These are phyloP conservation scores for Tuber magnatum DNA, from an alignment of 495 filamentous ascomycete species.

Conservation along the genomic window DNA sequence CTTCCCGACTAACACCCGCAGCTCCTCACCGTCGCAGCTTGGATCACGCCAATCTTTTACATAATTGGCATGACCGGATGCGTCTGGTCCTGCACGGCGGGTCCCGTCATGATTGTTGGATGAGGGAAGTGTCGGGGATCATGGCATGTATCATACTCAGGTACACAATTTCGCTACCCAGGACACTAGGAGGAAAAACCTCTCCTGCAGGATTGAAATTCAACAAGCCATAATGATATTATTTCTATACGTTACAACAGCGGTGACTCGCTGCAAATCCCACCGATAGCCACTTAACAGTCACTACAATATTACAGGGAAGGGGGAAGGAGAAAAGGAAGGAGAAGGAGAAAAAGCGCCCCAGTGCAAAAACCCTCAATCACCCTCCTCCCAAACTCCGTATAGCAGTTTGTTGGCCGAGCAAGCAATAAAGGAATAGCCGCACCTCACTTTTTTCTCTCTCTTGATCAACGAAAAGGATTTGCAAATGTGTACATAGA, in stretches of 20 bases:
- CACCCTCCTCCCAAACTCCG: background rate
- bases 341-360: background rate
- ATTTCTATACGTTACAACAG: background rate
- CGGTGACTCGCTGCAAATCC: background rate
- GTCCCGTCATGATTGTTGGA: background rate
- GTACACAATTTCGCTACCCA: background rate
- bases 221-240: background rate
- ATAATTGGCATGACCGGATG: background rate
- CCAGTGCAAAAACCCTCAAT: background rate
- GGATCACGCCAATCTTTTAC: background rate
- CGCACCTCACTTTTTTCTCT: background rate
- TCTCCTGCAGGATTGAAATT: background rate
- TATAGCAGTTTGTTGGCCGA: background rate
- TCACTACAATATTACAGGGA: background rate
- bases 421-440: background rate
- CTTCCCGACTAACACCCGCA: background rate
- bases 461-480: background rate
- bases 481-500: constrained; percentile 1
- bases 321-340: background rate
- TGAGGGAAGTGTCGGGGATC: background rate
- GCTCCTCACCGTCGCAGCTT: background rate
- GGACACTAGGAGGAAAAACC: background rate
- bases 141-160: background rate
- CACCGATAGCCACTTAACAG: background rate
- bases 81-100: background rate